Evolutionary conservation across 169 alveolate species (phyloP).

Genomic region (Sarcocystis neurona): DNA sequence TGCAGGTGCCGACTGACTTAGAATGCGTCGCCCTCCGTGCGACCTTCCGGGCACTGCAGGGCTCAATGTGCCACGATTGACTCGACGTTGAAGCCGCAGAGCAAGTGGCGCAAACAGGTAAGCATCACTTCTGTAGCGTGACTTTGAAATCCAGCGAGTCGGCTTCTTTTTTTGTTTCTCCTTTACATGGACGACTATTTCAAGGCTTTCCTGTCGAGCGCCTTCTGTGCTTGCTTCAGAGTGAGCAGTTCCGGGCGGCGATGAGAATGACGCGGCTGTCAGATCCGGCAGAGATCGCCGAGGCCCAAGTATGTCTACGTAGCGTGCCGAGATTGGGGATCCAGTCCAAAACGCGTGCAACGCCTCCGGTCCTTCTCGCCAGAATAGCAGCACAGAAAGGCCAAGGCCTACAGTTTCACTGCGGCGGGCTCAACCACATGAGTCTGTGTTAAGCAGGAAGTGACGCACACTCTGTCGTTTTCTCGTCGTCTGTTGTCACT

Average conservation of each 20-base stretch:
- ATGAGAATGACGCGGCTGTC: slow-evolving; percentile 62
- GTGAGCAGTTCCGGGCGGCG: slow-evolving; percentile 66
- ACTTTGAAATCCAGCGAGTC: too few species aligned
- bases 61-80: too few species aligned
- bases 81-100: slow-evolving; percentile 6
- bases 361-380: neutral
- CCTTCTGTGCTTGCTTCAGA: slow-evolving; percentile 32
- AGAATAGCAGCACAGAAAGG: neutral
- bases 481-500: neutral
- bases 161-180: neutral
- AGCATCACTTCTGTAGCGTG: neutral
- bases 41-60: neutral
- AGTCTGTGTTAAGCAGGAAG: neutral
- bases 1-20: too few species aligned
- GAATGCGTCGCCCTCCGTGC: too few species aligned
- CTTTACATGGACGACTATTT: neutral
- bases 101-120: slow-evolving; percentile 36
- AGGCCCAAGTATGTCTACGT: slow-evolving; percentile 64
- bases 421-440: neutral
- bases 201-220: neutral
- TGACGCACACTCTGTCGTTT: too few species aligned
- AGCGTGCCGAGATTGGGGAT: neutral
- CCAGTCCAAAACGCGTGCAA: neutral
- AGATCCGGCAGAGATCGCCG: slow-evolving; percentile 60
- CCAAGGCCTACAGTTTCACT: neutral